Evolutionary conservation across 1,284 basidiomycete genomes (phyloP), one percentile per base, ranked within the genome.

Genomic region (Xerocomus amazonicus): DNA sequence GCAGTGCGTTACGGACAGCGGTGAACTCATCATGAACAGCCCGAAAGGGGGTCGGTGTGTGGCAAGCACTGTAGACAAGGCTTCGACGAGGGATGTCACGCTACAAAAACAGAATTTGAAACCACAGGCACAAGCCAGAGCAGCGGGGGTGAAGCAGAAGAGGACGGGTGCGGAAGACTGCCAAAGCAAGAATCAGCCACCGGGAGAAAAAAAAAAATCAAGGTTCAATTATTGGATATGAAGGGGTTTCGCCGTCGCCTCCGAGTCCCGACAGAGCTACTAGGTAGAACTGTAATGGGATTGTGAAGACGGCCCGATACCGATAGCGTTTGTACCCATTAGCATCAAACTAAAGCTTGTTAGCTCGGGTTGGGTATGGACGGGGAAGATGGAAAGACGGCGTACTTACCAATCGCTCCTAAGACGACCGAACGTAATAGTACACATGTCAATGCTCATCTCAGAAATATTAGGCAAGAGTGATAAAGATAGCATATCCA

Each of bases 221-320:
- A 47, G 48, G 60, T 65, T 62, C 61, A 58, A 62, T 66, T 14
- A 48, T 56, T 50, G 47, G 39, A 65, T 55, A 63, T 65, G 59
- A 61, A 56, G 51, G 40, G 47, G 43, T 17, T 41, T 49, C 28
- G 42, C 46, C 58, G 38, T 40, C 32, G 12, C 19, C 19, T 23
- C 19, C 19, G 19, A 23, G 19, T 23, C 19, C 19, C 19, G 19
- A 23, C 19, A 23, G 19, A 23, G 19, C 3, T 23, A 23, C 19
- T 23, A 3, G 19, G 19, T 4, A 23, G 19, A 23, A 23, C 19
- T 23, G 19, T 23, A 23, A 23, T 23, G 19, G 19, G 19, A 23
- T 23, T 23, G 19, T 23, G 19, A 23, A 23, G 19, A 28, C 34
- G 33, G 48, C 31, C 45, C 44, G 48, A 44, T 48, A 40, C 35